Conservation (phyloP, 2,329 filamentous ascomycete genomes). For the Colletotrichum tofieldiae region DNA sequence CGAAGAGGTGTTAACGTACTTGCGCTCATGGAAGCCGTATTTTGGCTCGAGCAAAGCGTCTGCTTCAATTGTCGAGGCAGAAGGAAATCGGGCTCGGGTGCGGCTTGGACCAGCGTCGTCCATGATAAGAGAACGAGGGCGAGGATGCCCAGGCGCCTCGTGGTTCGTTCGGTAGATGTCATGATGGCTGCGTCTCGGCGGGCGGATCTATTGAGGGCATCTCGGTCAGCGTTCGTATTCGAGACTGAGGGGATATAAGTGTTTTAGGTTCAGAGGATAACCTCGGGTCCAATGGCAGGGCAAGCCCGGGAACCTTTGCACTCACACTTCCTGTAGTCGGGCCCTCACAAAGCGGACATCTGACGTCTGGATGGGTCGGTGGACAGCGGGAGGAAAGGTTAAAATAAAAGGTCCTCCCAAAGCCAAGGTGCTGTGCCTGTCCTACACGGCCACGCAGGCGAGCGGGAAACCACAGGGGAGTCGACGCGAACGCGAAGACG, state of each 20-base stretch:
- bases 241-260: not conserved
- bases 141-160: conserved; percentile 44
- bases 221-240: conserved; percentile 14
- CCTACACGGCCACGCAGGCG: conserved; percentile 27
- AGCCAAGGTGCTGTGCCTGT: conserved; percentile 26
- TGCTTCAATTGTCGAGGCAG: conserved; percentile 44
- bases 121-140: conserved; percentile 48
- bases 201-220: conserved; percentile 16
- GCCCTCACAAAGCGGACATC: conserved; percentile 38
- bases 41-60: conserved; percentile 55
- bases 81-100: conserved; percentile 13
- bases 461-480: conserved; percentile 23
- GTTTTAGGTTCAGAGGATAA: conserved; percentile 13
- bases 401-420: conserved; percentile 30
- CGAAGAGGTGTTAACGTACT: conserved; percentile 49
- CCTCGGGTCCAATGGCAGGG: conserved; percentile 5
- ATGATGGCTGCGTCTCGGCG: conserved; percentile 42
- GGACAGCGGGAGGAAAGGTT: conserved; percentile 29
- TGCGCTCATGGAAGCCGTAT: conserved; percentile 52
- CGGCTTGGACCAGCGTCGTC: conserved; percentile 43
- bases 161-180: conserved; percentile 45
- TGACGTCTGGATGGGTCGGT: conserved; percentile 35
- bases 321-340: conserved; percentile 31
- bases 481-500: conserved; percentile 31
- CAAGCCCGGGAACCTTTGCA: not conserved